Evolutionary conservation across 306 rosid species (phyloP).

Genomic region (Lathyrus sativus): DNA sequence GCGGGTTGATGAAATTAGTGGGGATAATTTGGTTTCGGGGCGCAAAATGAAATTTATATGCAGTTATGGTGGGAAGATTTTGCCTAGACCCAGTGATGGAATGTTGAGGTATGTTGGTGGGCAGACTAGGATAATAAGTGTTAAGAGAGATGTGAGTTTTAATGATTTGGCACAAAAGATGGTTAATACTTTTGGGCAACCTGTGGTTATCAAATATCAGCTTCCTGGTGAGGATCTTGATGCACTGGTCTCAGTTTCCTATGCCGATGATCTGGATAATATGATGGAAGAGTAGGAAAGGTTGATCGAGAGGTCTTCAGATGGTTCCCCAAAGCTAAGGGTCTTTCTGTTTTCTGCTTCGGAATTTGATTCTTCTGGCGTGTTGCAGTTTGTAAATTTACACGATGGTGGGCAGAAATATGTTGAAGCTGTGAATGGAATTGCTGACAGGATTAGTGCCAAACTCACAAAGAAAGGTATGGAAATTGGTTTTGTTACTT

Average conservation of each 20-base stretch:
- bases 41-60: slow-evolving; percentile 77
- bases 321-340: slow-evolving; percentile 79
- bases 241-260: slow-evolving; percentile 86
- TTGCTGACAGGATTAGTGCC: slow-evolving; percentile 52
- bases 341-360: slow-evolving; percentile 77
- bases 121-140: slow-evolving; percentile 80
- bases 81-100: slow-evolving; percentile 90
- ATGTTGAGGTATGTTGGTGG: slow-evolving; percentile 96
- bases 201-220: slow-evolving; percentile 84
- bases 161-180: slow-evolving; percentile 73
- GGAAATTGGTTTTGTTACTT: slow-evolving; percentile 68
- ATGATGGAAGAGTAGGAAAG: slow-evolving; percentile 93
- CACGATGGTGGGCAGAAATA: slow-evolving; percentile 70
- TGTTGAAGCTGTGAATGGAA: slow-evolving; percentile 88
- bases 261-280: slow-evolving; percentile 89
- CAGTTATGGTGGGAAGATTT: slow-evolving; percentile 89
- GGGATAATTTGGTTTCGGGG: slow-evolving; percentile 57
- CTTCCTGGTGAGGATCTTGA: slow-evolving; percentile 98
- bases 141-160: slow-evolving; percentile 67
- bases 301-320: slow-evolving; percentile 68
- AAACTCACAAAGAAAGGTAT: slow-evolving; percentile 66
- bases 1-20: slow-evolving; percentile 65
- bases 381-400: slow-evolving; percentile 52
- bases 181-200: slow-evolving; percentile 67
- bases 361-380: slow-evolving; percentile 64